Evolutionary conservation across 148 eudicot genomes (phyloP).

Genomic region (Salicornia ramosissima): DNA sequence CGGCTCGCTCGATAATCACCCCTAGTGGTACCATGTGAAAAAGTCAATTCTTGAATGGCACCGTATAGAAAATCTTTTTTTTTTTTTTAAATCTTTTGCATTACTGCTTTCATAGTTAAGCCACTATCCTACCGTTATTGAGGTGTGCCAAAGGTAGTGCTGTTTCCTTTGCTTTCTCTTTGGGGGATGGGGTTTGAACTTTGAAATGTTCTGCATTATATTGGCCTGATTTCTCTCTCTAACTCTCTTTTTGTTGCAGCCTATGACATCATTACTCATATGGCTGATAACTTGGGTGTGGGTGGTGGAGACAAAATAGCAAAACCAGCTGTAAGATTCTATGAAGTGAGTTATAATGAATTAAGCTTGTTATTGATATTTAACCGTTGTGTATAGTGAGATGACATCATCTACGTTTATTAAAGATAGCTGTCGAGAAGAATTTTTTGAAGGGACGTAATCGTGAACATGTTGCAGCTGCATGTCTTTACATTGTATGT

Average conservation of each 20-base stretch:
- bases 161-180: no score
- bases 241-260: conserved; percentile 35
- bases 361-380: not conserved
- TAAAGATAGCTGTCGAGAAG: conserved; percentile 66
- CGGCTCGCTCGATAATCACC: no score
- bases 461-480: conserved; percentile 64
- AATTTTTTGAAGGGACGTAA: conserved; percentile 73
- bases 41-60: no score
- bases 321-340: conserved; percentile 50
- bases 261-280: conserved; percentile 25
- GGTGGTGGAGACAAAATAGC: conserved; percentile 52
- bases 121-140: no score
- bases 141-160: no score
- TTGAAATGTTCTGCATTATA: not conserved
- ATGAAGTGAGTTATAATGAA: conserved; percentile 37
- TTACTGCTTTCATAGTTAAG: no score
- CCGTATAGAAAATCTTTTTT: no score
- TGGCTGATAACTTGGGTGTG: conserved; percentile 47
- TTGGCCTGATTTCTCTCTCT: conserved; percentile 9
- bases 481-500: conserved; percentile 76
- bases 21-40: no score
- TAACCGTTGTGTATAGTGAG: conserved; percentile 4
- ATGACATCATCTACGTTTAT: conserved; percentile 14
- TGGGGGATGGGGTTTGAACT: no score
- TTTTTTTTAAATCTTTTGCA: no score